Conservation (phyloP, 768 basidiomycete genomes). For the Trametes sanguinea region DNA sequence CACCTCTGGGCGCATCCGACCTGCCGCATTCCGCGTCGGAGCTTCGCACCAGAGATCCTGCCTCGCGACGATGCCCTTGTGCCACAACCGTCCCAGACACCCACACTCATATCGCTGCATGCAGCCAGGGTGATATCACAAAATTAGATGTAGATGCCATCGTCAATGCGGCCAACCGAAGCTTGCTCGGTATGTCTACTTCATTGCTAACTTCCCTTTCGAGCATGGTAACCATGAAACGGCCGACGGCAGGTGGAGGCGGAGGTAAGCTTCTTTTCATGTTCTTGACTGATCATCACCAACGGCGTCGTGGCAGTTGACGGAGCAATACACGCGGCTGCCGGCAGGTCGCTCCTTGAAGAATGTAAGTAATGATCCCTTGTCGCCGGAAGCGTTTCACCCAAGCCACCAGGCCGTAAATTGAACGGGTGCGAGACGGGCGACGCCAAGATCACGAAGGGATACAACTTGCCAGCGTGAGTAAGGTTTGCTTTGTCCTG, state of each 20-base stretch:
- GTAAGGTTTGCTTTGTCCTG: constrained; percentile 31
- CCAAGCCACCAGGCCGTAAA: constrained; percentile 48
- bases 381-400: background rate
- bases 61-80: constrained; percentile 9
- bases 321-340: constrained; percentile 78
- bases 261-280: constrained; percentile 53
- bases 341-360: constrained; percentile 60
- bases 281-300: background rate
- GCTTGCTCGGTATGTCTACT: constrained; percentile 56
- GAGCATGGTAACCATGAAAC: constrained; percentile 6
- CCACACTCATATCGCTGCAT: background rate
- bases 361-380: constrained; percentile 58
- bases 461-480: constrained; percentile 76
- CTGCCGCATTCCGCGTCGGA: background rate
- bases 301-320: constrained; percentile 52
- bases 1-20: background rate
- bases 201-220: constrained; percentile 1
- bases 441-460: constrained; percentile 76
- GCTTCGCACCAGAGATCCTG: background rate
- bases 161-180: constrained; percentile 81
- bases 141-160: constrained; percentile 68
- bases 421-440: constrained; percentile 72
- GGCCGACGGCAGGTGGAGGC: constrained; percentile 58
- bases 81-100: constrained; percentile 1
- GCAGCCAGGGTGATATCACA: constrained; percentile 81